A percentile compares a stretch with the other conserved stretches of the same genome.
Evolutionary conservation across 106 monocot genomes (phyloP).

Genomic region (Dioscorea alata): DNA sequence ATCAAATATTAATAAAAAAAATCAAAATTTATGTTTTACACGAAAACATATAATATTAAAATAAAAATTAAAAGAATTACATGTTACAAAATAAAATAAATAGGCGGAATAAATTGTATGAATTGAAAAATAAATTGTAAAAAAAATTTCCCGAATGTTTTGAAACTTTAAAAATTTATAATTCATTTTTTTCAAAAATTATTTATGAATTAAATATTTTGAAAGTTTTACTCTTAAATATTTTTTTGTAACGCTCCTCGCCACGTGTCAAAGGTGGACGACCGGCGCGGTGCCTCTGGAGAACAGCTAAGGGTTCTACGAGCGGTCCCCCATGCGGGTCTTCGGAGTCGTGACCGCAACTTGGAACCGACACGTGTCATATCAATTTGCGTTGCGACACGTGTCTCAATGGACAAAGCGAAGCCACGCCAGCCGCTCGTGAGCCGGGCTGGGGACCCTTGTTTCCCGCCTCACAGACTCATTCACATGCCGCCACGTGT

Average conservation of each 20-base stretch:
- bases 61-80: no score
- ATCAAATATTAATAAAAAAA: no score
- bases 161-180: no score
- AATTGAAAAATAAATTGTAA: no score
- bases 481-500: background rate
- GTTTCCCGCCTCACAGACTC: background rate
- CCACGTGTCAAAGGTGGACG: background rate
- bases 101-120: no score
- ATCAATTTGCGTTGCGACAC: background rate
- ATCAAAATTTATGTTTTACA: no score
- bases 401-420: background rate
- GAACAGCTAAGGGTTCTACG: background rate
- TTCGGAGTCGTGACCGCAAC: background rate
- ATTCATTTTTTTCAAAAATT: no score
- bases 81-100: no score
- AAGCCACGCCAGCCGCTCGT: conserved; percentile 1
- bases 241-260: background rate
- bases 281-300: background rate
- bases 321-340: background rate
- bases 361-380: background rate
- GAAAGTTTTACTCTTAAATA: no score
- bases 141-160: no score
- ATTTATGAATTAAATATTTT: no score
- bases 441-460: background rate
- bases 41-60: no score